Evolutionary conservation across 306 rosid species (phyloP), one percentile per base, ranked within the genome.

Genomic region (Canavalia gladiata): DNA sequence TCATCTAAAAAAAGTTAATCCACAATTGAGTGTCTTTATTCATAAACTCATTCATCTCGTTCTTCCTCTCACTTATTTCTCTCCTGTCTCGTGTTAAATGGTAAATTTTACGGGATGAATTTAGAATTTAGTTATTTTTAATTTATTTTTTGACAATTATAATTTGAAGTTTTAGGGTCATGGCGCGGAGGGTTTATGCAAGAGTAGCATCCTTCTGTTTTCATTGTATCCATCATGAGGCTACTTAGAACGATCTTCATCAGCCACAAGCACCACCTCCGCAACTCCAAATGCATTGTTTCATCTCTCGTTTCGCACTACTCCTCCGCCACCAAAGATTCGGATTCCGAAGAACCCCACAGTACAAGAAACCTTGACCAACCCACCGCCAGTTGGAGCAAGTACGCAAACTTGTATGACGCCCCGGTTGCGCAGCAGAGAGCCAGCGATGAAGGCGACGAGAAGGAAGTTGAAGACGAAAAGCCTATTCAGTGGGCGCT

Each of bases 231-330:
- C 37, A 73, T n/a, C 72, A 90, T 85, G 95, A 90, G 69, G 47
- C 75, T 85, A 66, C 88, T 95, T 35, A 75, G 88, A 88, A 46
- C 90, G 9, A 49, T 93, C 71, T 82, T 80, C 87, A 5, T 85
- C 68, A 74, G 54, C 41, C 85, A 56, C 68, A 86, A 77, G 39
- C 88, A 33, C 56, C 90, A 56, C 68, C 72, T 82, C 8, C 81
- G 82, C 79, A 47, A 45, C 73, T 63, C 63, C 69, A 79, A 67
- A 39, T 3, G 76, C 46, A 12, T 18, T 4, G 57, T 72, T 67
- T 64, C 86, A 8, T n/a, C 71, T 41, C 74, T 18, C 28, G 0
- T 43, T 55, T 74, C 80, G 1, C 56, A 12, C 72, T 68, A 45
- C 56, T 55, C 37, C 10, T 52, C 72, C 47, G 51, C 50, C 6